Evolutionary conservation across 805 yeast genomes (phyloP).

Genomic region (Saccharomycopsis oosterbeekiorum): DNA sequence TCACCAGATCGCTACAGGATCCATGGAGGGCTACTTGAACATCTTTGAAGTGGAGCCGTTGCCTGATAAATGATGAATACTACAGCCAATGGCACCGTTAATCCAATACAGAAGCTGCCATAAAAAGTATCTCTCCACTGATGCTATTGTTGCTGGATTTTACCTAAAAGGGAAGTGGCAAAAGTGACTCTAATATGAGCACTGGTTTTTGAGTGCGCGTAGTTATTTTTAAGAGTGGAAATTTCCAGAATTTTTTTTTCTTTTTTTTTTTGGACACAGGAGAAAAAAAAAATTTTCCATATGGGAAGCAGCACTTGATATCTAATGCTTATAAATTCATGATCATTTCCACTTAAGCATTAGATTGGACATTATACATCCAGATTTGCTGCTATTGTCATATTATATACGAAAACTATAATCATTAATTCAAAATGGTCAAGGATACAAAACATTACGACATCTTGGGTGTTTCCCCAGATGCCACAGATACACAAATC

Average conservation of each 20-base stretch:
- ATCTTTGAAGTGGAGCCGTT: constrained; percentile 1
- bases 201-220: neutral
- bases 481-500: constrained; percentile 60
- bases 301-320: neutral
- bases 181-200: neutral
- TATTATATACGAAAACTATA: neutral
- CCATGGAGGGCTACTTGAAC: constrained; percentile 12
- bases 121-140: no score
- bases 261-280: neutral
- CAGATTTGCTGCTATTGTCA: no score
- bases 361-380: no score
- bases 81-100: no score
- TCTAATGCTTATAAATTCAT: neutral
- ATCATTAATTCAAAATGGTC: constrained; percentile 41
- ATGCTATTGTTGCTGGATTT: no score
- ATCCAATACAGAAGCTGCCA: no score
- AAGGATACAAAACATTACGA: constrained; percentile 75
- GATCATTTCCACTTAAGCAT: neutral
- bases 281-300: neutral
- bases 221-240: neutral
- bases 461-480: constrained; percentile 57
- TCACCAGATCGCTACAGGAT: constrained; percentile 11
- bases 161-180: no score
- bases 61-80: neutral
- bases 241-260: neutral